phyloP scores from a whole-genome alignment of 2,329 filamentous ascomycete genomes.

The Sporothrix globosa region DNA sequence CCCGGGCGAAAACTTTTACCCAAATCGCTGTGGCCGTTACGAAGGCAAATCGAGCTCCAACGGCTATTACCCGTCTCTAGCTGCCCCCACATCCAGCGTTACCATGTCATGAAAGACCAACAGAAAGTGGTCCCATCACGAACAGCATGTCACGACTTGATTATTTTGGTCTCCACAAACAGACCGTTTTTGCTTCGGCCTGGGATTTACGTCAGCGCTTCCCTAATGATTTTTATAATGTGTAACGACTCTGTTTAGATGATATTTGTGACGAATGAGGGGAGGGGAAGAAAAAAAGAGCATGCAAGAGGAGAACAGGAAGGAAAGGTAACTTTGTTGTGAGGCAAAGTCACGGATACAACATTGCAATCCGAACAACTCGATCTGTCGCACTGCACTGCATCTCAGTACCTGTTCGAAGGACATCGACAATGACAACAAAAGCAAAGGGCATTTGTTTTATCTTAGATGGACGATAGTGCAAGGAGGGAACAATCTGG shows the following conservation, averaged over 20 bases:
- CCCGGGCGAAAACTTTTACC: conserved; percentile 47
- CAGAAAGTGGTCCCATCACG: too few relatives aligned
- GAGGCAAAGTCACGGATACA: not conserved
- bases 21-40: conserved; percentile 54
- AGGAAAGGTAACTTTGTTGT: not conserved
- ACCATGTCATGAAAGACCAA: conserved; percentile 45
- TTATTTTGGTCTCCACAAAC: not conserved
- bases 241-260: conserved; percentile 25
- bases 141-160: not conserved
- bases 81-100: conserved; percentile 52
- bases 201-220: not conserved
- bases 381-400: not conserved
- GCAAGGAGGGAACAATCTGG: not conserved
- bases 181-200: not conserved
- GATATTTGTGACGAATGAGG: conserved; percentile 6
- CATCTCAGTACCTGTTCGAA: not conserved
- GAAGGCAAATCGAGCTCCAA: conserved; percentile 57
- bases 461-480: conserved; percentile 1
- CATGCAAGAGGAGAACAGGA: not conserved
- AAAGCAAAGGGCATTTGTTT: not conserved
- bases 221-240: conserved; percentile 8
- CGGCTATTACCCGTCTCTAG: conserved; percentile 58
- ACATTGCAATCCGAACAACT: not conserved
- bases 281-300: not conserved
- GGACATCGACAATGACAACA: not conserved